These are phyloP conservation scores for Monotropa hypopitys DNA, from an alignment of 179 eudicot genomes.

Conservation along the genomic window DNA sequence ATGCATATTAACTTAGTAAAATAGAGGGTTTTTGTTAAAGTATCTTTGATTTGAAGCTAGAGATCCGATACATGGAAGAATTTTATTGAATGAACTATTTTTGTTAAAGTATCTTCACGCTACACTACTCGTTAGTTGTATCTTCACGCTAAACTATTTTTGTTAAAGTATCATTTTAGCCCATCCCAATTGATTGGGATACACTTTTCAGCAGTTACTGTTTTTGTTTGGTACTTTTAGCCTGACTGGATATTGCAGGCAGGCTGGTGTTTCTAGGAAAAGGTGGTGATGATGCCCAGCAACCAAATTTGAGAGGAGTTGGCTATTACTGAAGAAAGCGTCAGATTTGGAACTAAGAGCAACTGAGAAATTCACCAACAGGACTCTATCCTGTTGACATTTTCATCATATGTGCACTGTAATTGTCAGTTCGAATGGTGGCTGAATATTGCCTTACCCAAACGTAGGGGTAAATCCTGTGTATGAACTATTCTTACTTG, in stretches of 20 bases:
- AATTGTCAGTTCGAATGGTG: not conserved
- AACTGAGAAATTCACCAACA: not conserved
- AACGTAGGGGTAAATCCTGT: not conserved
- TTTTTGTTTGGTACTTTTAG: not conserved
- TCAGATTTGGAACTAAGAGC: not conserved
- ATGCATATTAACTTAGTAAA: too few species aligned
- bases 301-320: conserved; percentile 39
- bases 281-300: conserved; percentile 23
- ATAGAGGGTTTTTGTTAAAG: too few species aligned
- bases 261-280: conserved; percentile 53
- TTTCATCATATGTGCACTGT: not conserved
- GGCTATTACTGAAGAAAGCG: conserved; percentile 38
- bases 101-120: too few species aligned
- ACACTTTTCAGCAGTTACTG: not conserved
- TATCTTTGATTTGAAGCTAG: too few species aligned
- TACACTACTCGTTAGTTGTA: too few species aligned
- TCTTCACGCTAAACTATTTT: too few species aligned
- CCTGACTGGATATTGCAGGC: conserved; percentile 28
- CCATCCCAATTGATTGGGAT: not conserved
- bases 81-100: too few species aligned
- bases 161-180: not conserved
- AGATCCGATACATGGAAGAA: too few species aligned
- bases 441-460: not conserved
- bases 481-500: not conserved
- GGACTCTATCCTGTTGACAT: not conserved